Conservation (phyloP, 169 alveolate genomes). For the Plasmodium cynomolgi region DNA sequence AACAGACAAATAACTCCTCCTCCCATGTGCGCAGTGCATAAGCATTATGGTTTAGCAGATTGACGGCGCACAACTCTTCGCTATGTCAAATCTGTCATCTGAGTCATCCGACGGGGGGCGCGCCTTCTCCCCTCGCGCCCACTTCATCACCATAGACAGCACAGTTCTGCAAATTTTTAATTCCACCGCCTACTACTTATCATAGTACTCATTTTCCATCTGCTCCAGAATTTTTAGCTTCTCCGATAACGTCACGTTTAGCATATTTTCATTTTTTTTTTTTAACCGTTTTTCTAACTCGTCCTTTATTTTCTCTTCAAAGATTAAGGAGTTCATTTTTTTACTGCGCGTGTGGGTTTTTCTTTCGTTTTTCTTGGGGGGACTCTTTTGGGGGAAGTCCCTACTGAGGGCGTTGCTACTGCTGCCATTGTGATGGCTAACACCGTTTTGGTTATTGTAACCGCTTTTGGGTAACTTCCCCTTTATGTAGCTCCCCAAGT, state of each 20-base stretch:
- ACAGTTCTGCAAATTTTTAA: neutral
- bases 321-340: slow-evolving; percentile 10
- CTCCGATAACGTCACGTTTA: slow-evolving; percentile 64
- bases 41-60: neutral
- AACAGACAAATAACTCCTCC: neutral
- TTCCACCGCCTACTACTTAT: neutral
- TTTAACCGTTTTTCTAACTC: slow-evolving; percentile 61
- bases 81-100: neutral
- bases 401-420: neutral
- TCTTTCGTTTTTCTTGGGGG: neutral
- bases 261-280: slow-evolving; percentile 30
- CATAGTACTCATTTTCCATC: slow-evolving; percentile 74
- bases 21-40: neutral
- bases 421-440: neutral
- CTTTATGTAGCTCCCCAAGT: slow-evolving; percentile 4
- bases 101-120: neutral
- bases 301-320: slow-evolving; percentile 73
- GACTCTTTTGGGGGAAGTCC: neutral
- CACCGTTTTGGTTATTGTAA: neutral
- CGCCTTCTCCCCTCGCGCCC: neutral
- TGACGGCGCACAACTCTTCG: neutral
- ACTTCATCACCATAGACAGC: neutral
- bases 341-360: neutral
- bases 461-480: neutral
- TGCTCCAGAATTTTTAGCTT: slow-evolving; percentile 70